Percentiles rank a stretch among this genome's conserved stretches.
Evolutionary conservation across 495 filamentous ascomycete species (phyloP).

Genomic region (Hypoxylon fuscum): DNA sequence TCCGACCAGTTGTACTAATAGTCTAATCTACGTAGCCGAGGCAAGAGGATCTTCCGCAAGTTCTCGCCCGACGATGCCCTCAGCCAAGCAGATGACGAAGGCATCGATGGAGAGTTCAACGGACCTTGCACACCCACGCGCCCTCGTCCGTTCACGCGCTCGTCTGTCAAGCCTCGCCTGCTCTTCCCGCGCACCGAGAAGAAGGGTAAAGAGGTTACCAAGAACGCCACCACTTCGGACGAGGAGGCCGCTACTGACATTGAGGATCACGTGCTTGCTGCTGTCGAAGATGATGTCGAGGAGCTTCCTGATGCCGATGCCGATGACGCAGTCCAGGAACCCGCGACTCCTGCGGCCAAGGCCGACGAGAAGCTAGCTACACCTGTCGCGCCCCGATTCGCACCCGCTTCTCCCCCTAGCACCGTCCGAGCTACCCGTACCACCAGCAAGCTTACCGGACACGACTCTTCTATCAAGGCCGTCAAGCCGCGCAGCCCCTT

Average conservation of each 20-base stretch:
- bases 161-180: constrained; percentile 81
- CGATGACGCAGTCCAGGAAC: constrained; percentile 61
- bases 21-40: constrained; percentile 69
- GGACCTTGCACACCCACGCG: constrained; percentile 57
- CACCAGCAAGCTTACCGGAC: constrained; percentile 39
- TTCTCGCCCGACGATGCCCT: constrained; percentile 53
- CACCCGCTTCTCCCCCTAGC: constrained; percentile 64
- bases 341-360: constrained; percentile 48
- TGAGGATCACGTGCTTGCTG: constrained; percentile 60
- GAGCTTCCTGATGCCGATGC: constrained; percentile 56
- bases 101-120: constrained; percentile 56
- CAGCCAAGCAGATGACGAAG: constrained; percentile 44
- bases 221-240: constrained; percentile 64
- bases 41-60: constrained; percentile 84
- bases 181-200: constrained; percentile 73
- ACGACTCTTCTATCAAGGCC: constrained; percentile 41
- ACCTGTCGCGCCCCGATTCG: constrained; percentile 60
- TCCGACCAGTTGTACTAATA: constrained; percentile 28
- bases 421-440: constrained; percentile 63
- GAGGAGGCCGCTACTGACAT: constrained; percentile 58
- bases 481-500: constrained; percentile 67
- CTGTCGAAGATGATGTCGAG: constrained; percentile 62
- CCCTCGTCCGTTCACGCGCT: constrained; percentile 70
- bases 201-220: constrained; percentile 59
- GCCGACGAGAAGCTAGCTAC: constrained; percentile 51